Evolutionary conservation across 106 monocot species (phyloP), one percentile per base, ranked within the genome.

Genomic region (Iris macrosiphon): DNA sequence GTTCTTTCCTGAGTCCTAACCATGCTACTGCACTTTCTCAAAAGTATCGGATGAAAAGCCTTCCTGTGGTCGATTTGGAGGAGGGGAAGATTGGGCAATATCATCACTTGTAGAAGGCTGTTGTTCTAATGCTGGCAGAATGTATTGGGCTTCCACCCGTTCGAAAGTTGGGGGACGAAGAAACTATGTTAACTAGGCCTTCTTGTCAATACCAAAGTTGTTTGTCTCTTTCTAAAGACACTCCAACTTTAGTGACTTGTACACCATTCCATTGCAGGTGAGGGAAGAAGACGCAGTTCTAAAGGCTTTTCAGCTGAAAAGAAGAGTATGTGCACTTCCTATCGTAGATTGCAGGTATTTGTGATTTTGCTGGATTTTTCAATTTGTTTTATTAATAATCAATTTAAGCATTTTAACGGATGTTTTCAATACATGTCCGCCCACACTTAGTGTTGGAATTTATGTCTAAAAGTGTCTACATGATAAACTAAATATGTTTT

Each of bases 11-110:
- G n/a, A n/a, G n/a, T 91, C 54, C 65, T 91, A 35, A 85, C 90
- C 3, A 91, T 91, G 90, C 66, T 91, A 7, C 52, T 91, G 54
- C 72, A 22, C 66, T 91, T 41, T 85, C 90, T n/a, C n/a, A n/a
- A 1, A 91, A 91, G 43, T 91, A 85, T 35, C 81, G 75, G 56
- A 85, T 91, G 90, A 91, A 85, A 72, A 91, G 75, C 48, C 81
- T 91, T 53, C 90, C 84, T 8, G 85, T 91, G 11, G 85, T 91
- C 27, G 84, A 85, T 61, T 38, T 91, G 3, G 90, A 85, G n/a
- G 90, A 85, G 31, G 72, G 52, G 34, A 84, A 81, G 55, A 91
- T 91, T 45, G 72, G n/a, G 79, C 29, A 91, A 85, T 57, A 73
- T 91, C 26, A 78, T 91, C 41, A 91, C 85, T 29, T 85, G n/a